Base-by-base conservation (phyloP, 2,329 filamentous ascomycete species). In the Penicillium hordei region DNA sequence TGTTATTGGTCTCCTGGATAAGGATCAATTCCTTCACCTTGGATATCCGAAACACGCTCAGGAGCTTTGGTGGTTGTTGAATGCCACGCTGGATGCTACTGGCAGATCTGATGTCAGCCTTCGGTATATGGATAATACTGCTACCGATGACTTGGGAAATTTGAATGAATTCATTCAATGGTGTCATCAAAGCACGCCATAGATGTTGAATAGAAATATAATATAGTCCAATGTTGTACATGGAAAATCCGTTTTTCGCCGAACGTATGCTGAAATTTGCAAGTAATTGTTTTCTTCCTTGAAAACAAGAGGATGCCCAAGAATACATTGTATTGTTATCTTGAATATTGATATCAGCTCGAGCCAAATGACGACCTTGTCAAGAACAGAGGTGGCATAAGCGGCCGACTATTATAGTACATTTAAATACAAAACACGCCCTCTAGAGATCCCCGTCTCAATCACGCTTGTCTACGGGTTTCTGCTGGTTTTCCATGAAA, bases 31-130 rank as follows among this genome's bases (percentile, higher is more conserved):
- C 2, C 50, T 70, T 6, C 65, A 66, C 38, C 51, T 71, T 5
- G 69, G 69, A 1, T 72, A 72, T 39, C 69, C 69, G 2, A 72
- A 72, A 60, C 70, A 72, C 48, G 69, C 69, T 3, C 64, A 71
- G 49, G 69, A 72, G 39, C 62, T 72, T 21, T 71, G 70, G 70
- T 66, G 68, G 66, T 49, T 72, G 4, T 48, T 72, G 27, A 71
- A 64, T 29, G 65, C 64, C 31, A 70, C 66, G 6, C 50, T 71
- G 40, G 61, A 71, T 31, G 51, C 64, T 34, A 48, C 63, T 12
- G 58, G 56, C 6, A 55, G 62, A 17, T 52, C 52, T 2, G 58
- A 56, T 12, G 55, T 58, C 4, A 64, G 39, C 13, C 55, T 65
- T 31, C 58, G 57, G 6, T 72, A 71, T 51, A 60, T 72, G 38